Percentiles rank a stretch among this genome's conserved stretches.
Conservation (phyloP, 306 rosid genomes). For the Parietaria judaica region DNA sequence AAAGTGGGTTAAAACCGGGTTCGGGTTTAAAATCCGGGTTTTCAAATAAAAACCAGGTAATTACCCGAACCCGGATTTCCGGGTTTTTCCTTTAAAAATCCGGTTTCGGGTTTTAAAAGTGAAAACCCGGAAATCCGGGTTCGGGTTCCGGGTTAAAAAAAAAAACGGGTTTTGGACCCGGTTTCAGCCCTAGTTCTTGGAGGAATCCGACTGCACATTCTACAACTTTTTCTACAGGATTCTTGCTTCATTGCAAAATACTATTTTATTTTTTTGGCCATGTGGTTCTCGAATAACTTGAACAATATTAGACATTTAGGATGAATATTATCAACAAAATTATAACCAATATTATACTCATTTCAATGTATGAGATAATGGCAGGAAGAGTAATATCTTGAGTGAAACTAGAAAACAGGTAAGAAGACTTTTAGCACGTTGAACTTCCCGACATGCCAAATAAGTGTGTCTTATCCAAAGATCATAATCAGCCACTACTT, state of each 20-base stretch:
- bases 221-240: not conserved
- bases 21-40: no score
- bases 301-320: not conserved
- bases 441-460: not conserved
- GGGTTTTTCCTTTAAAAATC: no score
- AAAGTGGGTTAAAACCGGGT: no score
- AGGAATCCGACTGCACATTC: not conserved
- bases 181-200: not conserved
- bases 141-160: no score
- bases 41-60: no score
- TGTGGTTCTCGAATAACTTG: not conserved
- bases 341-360: not conserved
- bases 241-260: not conserved
- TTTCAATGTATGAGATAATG: not conserved
- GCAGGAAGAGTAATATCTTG: not conserved
- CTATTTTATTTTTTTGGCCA: not conserved
- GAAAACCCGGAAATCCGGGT: no score
- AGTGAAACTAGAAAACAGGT: not conserved
- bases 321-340: not conserved
- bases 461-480: not conserved
- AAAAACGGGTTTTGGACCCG: no score
- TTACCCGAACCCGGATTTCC: no score
- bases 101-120: no score
- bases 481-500: not conserved
- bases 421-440: not conserved